Base-by-base conservation (phyloP, 2,329 filamentous ascomycete species). In the Fusarium transvaalense region DNA sequence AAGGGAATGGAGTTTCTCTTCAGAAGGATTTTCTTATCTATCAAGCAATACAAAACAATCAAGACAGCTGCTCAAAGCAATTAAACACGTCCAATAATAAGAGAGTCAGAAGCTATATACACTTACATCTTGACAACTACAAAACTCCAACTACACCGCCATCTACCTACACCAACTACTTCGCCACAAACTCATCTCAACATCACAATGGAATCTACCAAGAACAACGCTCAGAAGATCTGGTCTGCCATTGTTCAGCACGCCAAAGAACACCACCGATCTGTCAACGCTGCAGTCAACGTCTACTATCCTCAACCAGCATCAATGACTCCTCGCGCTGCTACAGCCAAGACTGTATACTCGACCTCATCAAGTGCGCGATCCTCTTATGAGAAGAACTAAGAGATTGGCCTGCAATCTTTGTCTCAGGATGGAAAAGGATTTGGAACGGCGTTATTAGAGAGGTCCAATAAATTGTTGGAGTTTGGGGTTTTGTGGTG, bases 251-350 rank as follows among this genome's bases (percentile, higher is more conserved):
- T 59, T 4, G 56, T 59, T 21, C 41, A 54, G 34, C 56, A 56
- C 27, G 56, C 56, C 21, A 59, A 59, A 21, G 56, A 59, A 17
- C 56, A 59, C 21, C 56, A 59, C 34, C 10, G 37, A 13, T 59
- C 56, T 12, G 56, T 59, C 41, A 59, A 59, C 10, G 56, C 56
- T 21, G 56, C 56, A 8, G 39, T 59, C 4, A 27, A 27, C 14
- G 10, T 19, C 9, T 59, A 59, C 21, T 59, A 59, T 9, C 56
- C 56, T n/a, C 50, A 39, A 17, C 48, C 50, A 10, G 10, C 6
- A 1, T 13, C 23, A 5, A 32, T 27, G 12, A 1, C 47, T 21
- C 17, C 47, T 3, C 34, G 14, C 2, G 6, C 23, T 39, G 13
- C 32, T 19, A n/a, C 47, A 9, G 5, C 17, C 10, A 51, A 51